Conservation (phyloP, 2,329 filamentous ascomycete genomes). For the Phyllosticta capitalensis region DNA sequence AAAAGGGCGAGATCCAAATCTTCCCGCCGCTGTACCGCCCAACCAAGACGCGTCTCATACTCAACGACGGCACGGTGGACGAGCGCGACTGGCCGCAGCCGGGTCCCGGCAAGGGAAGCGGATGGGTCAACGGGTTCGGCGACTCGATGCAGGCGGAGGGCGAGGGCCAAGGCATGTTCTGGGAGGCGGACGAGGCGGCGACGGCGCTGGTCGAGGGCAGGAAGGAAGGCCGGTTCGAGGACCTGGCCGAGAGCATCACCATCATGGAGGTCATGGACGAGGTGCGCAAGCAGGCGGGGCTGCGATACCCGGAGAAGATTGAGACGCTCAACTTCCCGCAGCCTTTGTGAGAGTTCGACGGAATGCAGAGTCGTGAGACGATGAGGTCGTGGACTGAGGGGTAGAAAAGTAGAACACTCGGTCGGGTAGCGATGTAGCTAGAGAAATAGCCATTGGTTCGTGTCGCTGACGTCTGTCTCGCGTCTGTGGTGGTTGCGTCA, state of each 20-base stretch:
- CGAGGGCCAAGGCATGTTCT: slow-evolving; percentile 76
- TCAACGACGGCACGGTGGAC: slow-evolving; percentile 37
- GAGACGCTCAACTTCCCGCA: slow-evolving; percentile 50
- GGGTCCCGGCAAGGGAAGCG: slow-evolving; percentile 37
- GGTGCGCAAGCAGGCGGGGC: slow-evolving; percentile 51
- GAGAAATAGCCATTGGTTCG: not conserved
- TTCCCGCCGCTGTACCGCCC: slow-evolving; percentile 63
- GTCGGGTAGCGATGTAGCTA: not conserved
- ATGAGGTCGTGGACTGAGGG: too few species aligned
- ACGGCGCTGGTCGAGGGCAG: slow-evolving; percentile 66
- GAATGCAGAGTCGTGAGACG: not conserved
- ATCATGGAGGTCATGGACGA: slow-evolving; percentile 80
- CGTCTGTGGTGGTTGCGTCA: not conserved
- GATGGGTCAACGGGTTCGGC: slow-evolving; percentile 40
- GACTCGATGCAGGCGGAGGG: slow-evolving; percentile 39
- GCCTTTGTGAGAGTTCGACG: not conserved
- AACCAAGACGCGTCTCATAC: slow-evolving; percentile 54
- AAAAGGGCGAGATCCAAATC: slow-evolving; percentile 74
- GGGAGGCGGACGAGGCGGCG: slow-evolving; percentile 74
- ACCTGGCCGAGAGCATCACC: slow-evolving; percentile 66
- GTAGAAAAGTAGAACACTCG: not conserved
- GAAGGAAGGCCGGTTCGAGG: slow-evolving; percentile 55
- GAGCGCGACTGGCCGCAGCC: slow-evolving; percentile 38
- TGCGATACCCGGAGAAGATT: slow-evolving; percentile 57
- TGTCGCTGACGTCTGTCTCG: not conserved